Evolutionary conservation across 192 early-diverging fungal genomes (phyloP), one percentile per base, ranked within the genome.

Genomic region (Obelidium mucronatum): DNA sequence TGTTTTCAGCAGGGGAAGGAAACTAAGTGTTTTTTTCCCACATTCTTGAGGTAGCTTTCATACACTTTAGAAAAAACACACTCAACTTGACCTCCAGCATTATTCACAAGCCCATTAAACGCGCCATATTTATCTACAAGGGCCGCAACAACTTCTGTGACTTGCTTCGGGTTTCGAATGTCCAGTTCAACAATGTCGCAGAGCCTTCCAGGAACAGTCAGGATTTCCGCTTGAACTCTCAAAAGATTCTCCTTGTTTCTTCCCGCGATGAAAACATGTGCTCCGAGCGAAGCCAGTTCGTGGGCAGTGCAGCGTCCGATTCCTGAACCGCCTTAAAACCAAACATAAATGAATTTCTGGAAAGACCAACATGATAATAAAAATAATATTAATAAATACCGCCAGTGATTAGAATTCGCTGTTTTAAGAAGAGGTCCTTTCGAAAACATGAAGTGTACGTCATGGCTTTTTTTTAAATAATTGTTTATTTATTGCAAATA

Each of bases 391-490:
- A n/a, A n/a, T n/a, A n/a, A n/a, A n/a, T n/a, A 40, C 85, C 85
- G 64, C 85, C 85, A 5, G 85, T 86, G 22, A 86, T 74, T n/a
- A 86, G 81, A 26, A 82, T 69, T 22, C 84, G 83, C 42, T 84
- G 79, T 53, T 78, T 69, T 54, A 69, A 59, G 67, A 85, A 54
- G 1, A 90, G 82, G 31, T 88, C 87, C 2, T 88, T 81, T 19
- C 83, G 82, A 42, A 94, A 77, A 1, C 4, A 6, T 55, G 58
- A 65, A n/a, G n/a, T n/a, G n/a, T n/a, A n/a, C n/a, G n/a, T n/a
- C n/a, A n/a, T n/a, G n/a, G n/a, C n/a, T n/a, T n/a, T n/a, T n/a
- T n/a, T n/a, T n/a, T n/a, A n/a, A n/a, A n/a, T n/a, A n/a, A n/a
- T n/a, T n/a, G n/a, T n/a, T n/a, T n/a, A n/a, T n/a, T n/a, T n/a